phyloP scores from a whole-genome alignment of 208 protist genomes.

The Lotmaria passim region DNA sequence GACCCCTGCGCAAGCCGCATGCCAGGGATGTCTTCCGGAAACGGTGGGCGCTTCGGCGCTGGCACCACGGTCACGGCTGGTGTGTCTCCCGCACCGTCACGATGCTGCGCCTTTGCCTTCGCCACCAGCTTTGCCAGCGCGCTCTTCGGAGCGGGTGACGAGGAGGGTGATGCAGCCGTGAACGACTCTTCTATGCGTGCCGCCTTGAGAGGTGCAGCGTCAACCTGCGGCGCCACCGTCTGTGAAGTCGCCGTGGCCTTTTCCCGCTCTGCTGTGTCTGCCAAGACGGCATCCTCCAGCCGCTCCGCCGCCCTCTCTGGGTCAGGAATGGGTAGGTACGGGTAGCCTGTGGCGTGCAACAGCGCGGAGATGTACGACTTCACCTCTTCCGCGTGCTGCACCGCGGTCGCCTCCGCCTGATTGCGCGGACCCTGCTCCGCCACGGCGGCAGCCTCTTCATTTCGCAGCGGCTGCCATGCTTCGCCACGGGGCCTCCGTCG shows the following conservation, averaged over 20 bases:
- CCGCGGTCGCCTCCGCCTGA: slow-evolving; percentile 2
- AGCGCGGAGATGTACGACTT: slow-evolving; percentile 26
- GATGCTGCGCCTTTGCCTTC: slow-evolving; percentile 51
- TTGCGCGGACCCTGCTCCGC: not conserved
- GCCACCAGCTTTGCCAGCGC: slow-evolving; percentile 58
- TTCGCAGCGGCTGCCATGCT: not conserved
- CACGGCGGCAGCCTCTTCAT: not conserved
- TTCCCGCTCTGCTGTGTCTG: not conserved
- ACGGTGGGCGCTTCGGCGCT: slow-evolving; percentile 7
- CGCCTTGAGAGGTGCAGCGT: slow-evolving; percentile 3
- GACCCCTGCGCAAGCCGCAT: slow-evolving; percentile 2
- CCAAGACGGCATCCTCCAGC: not conserved
- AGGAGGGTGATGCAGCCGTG: not conserved
- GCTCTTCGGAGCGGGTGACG: slow-evolving; percentile 33
- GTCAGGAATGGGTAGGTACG: slow-evolving; percentile 1
- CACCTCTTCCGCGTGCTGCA: slow-evolving; percentile 31
- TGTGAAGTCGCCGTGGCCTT: not conserved
- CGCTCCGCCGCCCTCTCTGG: not conserved
- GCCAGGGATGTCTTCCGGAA: slow-evolving; percentile 8
- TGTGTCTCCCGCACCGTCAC: slow-evolving; percentile 3
- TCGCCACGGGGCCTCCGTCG: slow-evolving; percentile 27
- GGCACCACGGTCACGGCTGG: slow-evolving; percentile 7
- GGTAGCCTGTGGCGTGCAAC: slow-evolving; percentile 39
- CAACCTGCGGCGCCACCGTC: not conserved
- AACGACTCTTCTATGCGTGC: slow-evolving; percentile 12